Base-by-base conservation (phyloP, 495 filamentous ascomycete genomes). In the Pseudoneurospora amorphoporcata region DNA sequence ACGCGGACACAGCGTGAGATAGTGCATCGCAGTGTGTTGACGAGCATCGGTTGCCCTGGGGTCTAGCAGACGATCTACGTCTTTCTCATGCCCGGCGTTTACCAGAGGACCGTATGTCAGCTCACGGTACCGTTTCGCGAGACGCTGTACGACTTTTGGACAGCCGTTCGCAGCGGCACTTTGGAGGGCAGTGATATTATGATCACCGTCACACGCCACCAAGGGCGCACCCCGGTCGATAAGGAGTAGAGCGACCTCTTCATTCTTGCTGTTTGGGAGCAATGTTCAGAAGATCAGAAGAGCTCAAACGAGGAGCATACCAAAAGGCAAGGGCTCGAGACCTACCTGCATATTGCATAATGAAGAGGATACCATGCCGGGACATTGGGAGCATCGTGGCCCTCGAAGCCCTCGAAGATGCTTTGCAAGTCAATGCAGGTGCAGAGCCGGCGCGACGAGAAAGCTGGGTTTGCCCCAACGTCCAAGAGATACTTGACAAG, bases 351-450 rank as follows among this genome's bases (percentile, higher is more conserved):
- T 40, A 75, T 17, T 8, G 71, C 70, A 14, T 65, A 19, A 19
- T 73, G 72, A 14, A 73, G 69, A 39, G 72, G 72, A 29, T 61
- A 47, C 72, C 72, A 73, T 39, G 17, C 5, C 19, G 72, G 72
- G 37, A 65, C 39, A 35, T 73, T 39, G 35, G 39, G 29, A 35
- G 32, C 69, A 23, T 47, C 68, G 14, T 58, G 40, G 37, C 19
- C 69, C 8, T 47, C 38, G 32, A 70, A 58, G 23, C 35, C 47
- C 39, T 43, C 69, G 45, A 39, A 71, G 32, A 40, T 71, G n/a
- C 39, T 71, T 69, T 65, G 16, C 43, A 61, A 4, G 47, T 45
- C 14, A 17, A 73, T 17, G 69, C 73, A 74, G 8, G 43, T 68
- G 42, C 73, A 75, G 19, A 45, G 12, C 10, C 16, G 9, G 37